Evolutionary conservation across 2,329 filamentous ascomycete genomes (phyloP), one percentile per base, ranked within the genome.

Genomic region (Gliomastix tumulicola): DNA sequence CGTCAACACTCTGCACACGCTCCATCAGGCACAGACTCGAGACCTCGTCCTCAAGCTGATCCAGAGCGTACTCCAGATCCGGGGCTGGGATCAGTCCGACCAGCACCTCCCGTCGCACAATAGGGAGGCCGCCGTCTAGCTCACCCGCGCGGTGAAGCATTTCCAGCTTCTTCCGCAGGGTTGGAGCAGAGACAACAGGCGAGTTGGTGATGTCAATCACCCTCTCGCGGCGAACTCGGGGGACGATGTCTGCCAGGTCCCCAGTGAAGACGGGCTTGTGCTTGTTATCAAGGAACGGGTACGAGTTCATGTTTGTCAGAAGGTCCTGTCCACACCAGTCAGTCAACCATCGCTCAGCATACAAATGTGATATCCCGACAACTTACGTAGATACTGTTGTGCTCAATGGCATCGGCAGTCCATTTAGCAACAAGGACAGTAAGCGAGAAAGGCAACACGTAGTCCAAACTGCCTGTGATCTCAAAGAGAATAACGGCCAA

Each of bases 231-330:
- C 86, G 81, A 5, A 85, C 67, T 6, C 82, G 80, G 3, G 85
- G 79, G 0, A 90, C 82, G 38, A 98, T 92, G 44, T 95, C 90
- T 12, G 81, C 84, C 1, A 98, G 72, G 37, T 94, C 84, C 1
- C 84, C 82, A 1, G 89, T 94, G 57, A 96, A 95, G 15, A 94
- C 71, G 2, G 90, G 89, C 47, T 94, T 88, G 43, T 89, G 78
- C 58, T 96, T 97, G 63, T 94, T 94, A 61, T 95, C 88, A n/a
- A 98, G 74, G 65, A 94, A 96, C 0, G 92, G 92, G 47, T 97
- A 98, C 4, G 87, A 84, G 59, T 98, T 97, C 84, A 98, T 90
- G 55, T 92, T 88, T 0, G 89, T 97, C 15, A 97, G 69, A 10
- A 97, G 75, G 54, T 97, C 92, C 78, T 85, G 49, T 7, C 4